These are phyloP conservation scores for Sequoiadendron giganteum DNA, from an alignment of 75 land plant genomes.

Conservation along the genomic window DNA sequence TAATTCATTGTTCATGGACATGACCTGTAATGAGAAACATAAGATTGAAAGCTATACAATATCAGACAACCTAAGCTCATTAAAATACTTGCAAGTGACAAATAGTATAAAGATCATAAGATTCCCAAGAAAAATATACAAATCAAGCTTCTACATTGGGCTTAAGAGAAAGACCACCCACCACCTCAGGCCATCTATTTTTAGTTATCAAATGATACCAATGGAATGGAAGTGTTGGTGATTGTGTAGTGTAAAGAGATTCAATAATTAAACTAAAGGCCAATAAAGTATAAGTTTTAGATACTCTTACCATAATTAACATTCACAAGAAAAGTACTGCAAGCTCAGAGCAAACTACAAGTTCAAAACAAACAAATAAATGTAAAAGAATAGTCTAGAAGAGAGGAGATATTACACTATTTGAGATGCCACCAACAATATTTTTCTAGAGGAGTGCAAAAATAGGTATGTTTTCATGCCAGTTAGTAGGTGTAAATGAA, in stretches of 20 bases:
- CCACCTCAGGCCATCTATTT: background rate
- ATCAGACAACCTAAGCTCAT: background rate
- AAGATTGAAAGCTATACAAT: background rate
- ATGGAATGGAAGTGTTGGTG: background rate
- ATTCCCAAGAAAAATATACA: too few relatives aligned
- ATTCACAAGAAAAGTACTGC: background rate
- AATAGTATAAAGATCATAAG: too few relatives aligned
- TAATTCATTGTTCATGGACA: background rate
- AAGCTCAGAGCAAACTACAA: too few relatives aligned
- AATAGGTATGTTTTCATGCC: constrained; percentile 93
- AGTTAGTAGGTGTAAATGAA: too few relatives aligned
- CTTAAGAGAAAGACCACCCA: background rate
- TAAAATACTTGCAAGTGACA: background rate
- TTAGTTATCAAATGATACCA: background rate
- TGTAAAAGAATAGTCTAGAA: constrained; percentile 5
- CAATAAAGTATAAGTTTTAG: background rate
- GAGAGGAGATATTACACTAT: constrained; percentile 85
- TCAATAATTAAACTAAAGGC: background rate
- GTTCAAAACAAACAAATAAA: background rate
- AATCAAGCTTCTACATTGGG: background rate
- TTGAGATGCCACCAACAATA: constrained; percentile 79
- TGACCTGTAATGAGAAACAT: background rate
- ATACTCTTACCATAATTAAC: background rate
- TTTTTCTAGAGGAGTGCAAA: constrained; percentile 85
- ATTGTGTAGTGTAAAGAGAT: background rate